These are phyloP conservation scores for Penicillium sp. DNA, from an alignment of 2,329 filamentous ascomycete species.

Conservation along the genomic window DNA sequence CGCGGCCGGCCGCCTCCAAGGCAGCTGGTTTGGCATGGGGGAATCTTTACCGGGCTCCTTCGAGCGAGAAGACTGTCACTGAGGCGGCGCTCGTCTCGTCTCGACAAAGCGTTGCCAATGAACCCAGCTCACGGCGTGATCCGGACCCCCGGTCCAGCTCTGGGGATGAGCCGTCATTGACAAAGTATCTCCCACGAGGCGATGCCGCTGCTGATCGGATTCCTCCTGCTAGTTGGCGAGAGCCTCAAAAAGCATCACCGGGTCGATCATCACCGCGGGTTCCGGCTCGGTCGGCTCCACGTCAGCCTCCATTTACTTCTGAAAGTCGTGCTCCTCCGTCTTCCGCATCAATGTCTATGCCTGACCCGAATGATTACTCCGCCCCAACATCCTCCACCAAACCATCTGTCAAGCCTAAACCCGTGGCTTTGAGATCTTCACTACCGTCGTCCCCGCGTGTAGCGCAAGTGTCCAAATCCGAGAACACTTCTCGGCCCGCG, in stretches of 20 bases:
- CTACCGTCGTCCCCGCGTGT: constrained; percentile 15
- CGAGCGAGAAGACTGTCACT: constrained; percentile 24
- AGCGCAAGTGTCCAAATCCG: constrained; percentile 18
- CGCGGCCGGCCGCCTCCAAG: constrained; percentile 54
- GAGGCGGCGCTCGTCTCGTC: constrained; percentile 29
- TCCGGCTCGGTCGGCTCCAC: constrained; percentile 7
- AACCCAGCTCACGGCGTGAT: constrained; percentile 26
- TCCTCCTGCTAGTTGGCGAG: constrained; percentile 21
- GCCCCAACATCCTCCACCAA: constrained; percentile 17
- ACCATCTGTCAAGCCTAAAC: constrained; percentile 38
- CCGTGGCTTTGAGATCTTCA: constrained; percentile 28
- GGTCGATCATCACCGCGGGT: constrained; percentile 13
- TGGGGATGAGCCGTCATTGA: constrained; percentile 21
- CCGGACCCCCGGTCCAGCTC: constrained; percentile 18
- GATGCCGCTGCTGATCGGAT: constrained; percentile 14
- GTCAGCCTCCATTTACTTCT: constrained; percentile 15
- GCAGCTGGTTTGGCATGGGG: constrained; percentile 60
- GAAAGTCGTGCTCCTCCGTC: constrained; percentile 10
- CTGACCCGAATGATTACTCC: constrained; percentile 21
- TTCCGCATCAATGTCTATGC: constrained; percentile 13
- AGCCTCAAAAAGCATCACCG: constrained; percentile 15
- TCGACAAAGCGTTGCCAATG: constrained; percentile 25
- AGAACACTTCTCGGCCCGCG: constrained; percentile 19
- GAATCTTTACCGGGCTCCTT: constrained; percentile 28
- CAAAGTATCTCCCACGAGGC: constrained; percentile 2